A percentile compares a stretch with the other conserved stretches of the same genome.
These are phyloP conservation scores for Corinectria fuckeliana DNA, from an alignment of 2,329 filamentous ascomycete genomes.

Conservation along the genomic window DNA sequence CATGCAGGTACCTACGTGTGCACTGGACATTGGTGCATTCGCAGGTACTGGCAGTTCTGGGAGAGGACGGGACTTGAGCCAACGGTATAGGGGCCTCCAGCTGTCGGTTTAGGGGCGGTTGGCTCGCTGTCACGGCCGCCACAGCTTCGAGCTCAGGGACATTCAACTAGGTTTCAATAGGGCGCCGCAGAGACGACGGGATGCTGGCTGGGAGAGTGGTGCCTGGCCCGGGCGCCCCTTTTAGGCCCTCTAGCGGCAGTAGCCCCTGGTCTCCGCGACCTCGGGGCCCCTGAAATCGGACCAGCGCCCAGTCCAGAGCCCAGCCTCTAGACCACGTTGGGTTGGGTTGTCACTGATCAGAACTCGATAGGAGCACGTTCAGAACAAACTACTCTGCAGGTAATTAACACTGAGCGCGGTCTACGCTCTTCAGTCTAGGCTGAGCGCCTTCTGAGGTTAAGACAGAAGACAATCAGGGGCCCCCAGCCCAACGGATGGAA, in stretches of 20 bases:
- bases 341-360: background rate
- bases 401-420: background rate
- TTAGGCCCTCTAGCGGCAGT: conserved; percentile 26
- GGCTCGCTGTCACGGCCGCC: conserved; percentile 35
- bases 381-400: too few relatives aligned
- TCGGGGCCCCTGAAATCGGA: conserved; percentile 30
- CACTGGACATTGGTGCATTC: too few relatives aligned
- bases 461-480: background rate
- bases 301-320: background rate
- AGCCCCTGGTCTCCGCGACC: conserved; percentile 25
- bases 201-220: conserved; percentile 23
- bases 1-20: background rate
- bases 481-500: too few relatives aligned
- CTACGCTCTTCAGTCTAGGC: too few relatives aligned
- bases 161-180: conserved; percentile 20
- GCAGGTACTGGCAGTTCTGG: background rate
- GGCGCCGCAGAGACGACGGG: conserved; percentile 12
- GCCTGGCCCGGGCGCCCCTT: conserved; percentile 31
- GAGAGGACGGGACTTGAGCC: background rate
- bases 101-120: conserved; percentile 8
- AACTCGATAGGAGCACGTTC: too few relatives aligned
- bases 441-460: background rate
- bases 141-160: conserved; percentile 18
- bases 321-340: background rate
- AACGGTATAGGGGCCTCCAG: too few relatives aligned